Evolutionary conservation across 116 monocot species (phyloP), one percentile per base, ranked within the genome.

Genomic region (Posidonia oceanica): DNA sequence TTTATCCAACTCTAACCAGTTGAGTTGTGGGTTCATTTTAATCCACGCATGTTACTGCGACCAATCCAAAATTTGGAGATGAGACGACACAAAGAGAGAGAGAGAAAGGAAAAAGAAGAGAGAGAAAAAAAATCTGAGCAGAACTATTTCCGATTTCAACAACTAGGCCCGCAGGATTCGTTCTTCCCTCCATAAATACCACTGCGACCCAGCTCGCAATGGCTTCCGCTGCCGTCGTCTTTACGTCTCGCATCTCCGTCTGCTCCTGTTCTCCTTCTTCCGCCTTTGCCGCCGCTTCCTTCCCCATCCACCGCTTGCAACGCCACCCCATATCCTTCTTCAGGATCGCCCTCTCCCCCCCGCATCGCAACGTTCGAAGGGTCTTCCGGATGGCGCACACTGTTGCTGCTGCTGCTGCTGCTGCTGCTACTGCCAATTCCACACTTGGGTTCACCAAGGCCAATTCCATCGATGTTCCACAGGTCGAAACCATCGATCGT

Each of bases 371-470:
- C 29, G 29, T 1, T 29, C 15, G n/a, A 29, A 29, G 36, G 12
- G 29, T 61, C 61, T 14, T 14, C 17, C 56, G 54, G 36, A 88
- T 85, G 88, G 88, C 65, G 21, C 76, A 73, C 63, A 59, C 68
- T 21, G 80, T 72, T 29, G 76, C 48, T 7, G 48, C 48, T 7
- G 48, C 29, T 29, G 29, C 29, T 29, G n/a, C n/a, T n/a, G n/a
- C n/a, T n/a, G n/a, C n/a, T n/a, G n/a, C n/a, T n/a, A n/a, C 41
- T 6, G 8, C 12, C 48, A 12, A 12, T 48, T 12, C 81, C 44
- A 81, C 88, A 14, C 91, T 96, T 44, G 91, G 96, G 38, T 87
- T 96, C 71, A 96, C 96, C 58, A 83, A 83, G 66, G 71, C 96
- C 22, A 72, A 77, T 44, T 37, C 74, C 69, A 67, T 83, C 54